Evolutionary conservation across 371 early-diverging fungal genomes (phyloP), one percentile per base, ranked within the genome.

Genomic region (Haplosporangium sp.): DNA sequence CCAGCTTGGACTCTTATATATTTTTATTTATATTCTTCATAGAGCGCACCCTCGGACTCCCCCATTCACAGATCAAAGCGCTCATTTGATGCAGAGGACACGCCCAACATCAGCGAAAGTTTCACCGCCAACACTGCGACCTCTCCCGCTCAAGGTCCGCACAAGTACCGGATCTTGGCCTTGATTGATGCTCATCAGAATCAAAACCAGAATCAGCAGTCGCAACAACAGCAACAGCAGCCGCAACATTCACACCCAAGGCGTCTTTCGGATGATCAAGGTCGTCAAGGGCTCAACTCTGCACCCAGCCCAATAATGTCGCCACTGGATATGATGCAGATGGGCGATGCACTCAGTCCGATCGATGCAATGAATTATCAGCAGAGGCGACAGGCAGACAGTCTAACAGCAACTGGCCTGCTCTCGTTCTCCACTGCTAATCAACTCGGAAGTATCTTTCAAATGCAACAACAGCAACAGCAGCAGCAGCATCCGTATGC

Each of bases 151-250:
- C 77, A 76, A 21, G 77, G 77, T 7, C 77, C 77, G 21, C 67
- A 65, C 20, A 76, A 76, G 51, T 76, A 62, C 55, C 66, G 77
- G 42, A 76, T 76, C 57, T 70, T 76, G 77, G 67, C 70, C 18
- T 40, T 76, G 64, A 70, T 76, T 18, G 77, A 70, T 29, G 77
- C 77, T n/a, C 77, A 76, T 40, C 70, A 70, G 43, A 70, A 43
- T 56, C 74, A 74, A 21, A 62, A 9, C 20, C 67, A 60, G 3
- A 50, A 54, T 16, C 62, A 58, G 20, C 72, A 71, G 50, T 57
- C 56, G 36, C 66, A 66, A 23, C 66, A 59, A 18, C 68, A 54
- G 8, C 67, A 64, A 20, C 74, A 64, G 20, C 67, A 67, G 23
- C 54, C 53, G 53, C 58, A 57, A 14, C 46, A 29, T 10, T 18